Evolutionary conservation across 306 rosid genomes (phyloP), one percentile per base, ranked within the genome.

Genomic region (Echinosophora koreensis): DNA sequence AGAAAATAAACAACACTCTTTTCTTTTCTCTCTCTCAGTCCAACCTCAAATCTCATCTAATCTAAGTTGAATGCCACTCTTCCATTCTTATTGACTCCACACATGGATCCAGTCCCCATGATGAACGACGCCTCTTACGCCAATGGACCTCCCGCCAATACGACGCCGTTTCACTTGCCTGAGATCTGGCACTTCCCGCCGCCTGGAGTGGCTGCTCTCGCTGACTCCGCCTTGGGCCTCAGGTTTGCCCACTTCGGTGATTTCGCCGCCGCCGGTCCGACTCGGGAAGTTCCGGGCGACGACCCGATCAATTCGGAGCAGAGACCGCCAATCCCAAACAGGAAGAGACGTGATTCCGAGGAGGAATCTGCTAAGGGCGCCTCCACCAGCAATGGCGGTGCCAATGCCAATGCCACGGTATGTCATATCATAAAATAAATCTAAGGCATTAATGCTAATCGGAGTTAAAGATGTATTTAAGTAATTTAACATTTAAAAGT

Each of bases 181-280:
- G 95, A 92, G 96, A 90, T 90, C 95, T 94, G 97, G 98, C 89
- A 71, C 18, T 84, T 86, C 22, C 90, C 90, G 0, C 38, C 77
- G 3, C 57, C 81, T 0, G 52, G 14, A 62, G 66, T 78, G 5
- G 60, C n/a, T 2, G 44, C 9, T 1, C 75, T 61, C 17, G 86
- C 66, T 2, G 87, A 87, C 1, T 35, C 88, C 6, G 86, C 2
- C 5, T 47, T 92, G 72, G 93, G 84, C 22, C 57, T 88, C 89
- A 28, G 88, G 59, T 76, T 81, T 81, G 77, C 71, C 6, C 86
- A 66, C 10, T 82, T 84, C 15, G 80, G 81, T 2, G 94, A 90
- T 51, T 77, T 85, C 51, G 4, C 69, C 16, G 61, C 75, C 6
- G 4, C 39, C 37, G 74, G 61, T 12, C 77, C 81, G 66, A 85